Conservation (phyloP, 2,329 filamentous ascomycete genomes). For the Xenoacremonium recifei region DNA sequence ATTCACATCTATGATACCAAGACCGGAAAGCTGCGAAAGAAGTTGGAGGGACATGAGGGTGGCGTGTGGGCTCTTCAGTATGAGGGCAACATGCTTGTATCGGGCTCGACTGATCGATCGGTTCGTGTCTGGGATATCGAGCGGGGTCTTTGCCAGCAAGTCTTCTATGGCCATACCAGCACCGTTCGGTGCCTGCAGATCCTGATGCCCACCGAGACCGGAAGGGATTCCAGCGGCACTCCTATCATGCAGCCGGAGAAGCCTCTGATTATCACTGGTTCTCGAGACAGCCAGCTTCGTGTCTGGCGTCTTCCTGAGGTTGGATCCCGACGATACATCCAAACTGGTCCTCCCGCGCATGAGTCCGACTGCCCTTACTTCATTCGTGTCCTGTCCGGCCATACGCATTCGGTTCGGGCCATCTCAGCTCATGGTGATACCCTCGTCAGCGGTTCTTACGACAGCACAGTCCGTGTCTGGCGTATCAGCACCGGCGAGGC, state of each 20-base stretch:
- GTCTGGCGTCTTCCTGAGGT: constrained; percentile 91
- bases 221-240: constrained; percentile 67
- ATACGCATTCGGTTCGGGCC: constrained; percentile 90
- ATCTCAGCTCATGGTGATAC: constrained; percentile 95
- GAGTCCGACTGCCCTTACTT: constrained; percentile 91
- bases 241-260: constrained; percentile 89
- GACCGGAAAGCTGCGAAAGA: constrained; percentile 79
- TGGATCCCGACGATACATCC: constrained; percentile 74
- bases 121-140: constrained; percentile 99
- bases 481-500: constrained; percentile 93
- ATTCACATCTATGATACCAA: constrained; percentile 99
- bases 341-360: constrained; percentile 71
- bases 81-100: constrained; percentile 90
- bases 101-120: constrained; percentile 91
- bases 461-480: constrained; percentile 94
- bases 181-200: constrained; percentile 96
- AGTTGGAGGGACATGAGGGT: constrained; percentile 89
- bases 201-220: constrained; percentile 79
- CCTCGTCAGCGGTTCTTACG: constrained; percentile 95
- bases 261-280: constrained; percentile 95
- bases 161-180: constrained; percentile 96
- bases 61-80: constrained; percentile 98
- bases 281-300: constrained; percentile 87
- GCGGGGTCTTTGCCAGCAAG: constrained; percentile 85
- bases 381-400: constrained; percentile 79